Evolutionary conservation across 2,329 filamentous ascomycete genomes (phyloP).

Genomic region (Penicillium corylophilum): DNA sequence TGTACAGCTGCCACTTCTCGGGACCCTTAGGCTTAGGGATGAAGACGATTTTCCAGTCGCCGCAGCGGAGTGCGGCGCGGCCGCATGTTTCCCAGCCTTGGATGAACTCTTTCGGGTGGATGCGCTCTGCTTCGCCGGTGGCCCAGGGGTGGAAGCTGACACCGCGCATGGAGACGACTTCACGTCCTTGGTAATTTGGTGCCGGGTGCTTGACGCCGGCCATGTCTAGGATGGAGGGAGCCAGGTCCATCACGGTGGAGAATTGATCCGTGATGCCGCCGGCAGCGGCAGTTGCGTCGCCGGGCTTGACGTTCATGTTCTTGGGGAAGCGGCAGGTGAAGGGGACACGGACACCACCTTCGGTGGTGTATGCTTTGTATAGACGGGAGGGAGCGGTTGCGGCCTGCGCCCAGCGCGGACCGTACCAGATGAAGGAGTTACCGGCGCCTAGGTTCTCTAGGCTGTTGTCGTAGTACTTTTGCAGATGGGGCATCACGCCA

Average conservation of each 20-base stretch:
- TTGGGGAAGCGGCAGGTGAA: slow-evolving; percentile 50
- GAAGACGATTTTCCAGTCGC: slow-evolving; percentile 59
- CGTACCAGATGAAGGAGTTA: slow-evolving; percentile 62
- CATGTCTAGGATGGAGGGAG: slow-evolving; percentile 47
- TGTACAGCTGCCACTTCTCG: slow-evolving; percentile 59
- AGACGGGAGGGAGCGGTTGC: slow-evolving; percentile 52
- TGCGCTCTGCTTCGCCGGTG: slow-evolving; percentile 32
- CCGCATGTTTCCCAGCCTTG: slow-evolving; percentile 59
- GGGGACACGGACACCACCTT: slow-evolving; percentile 55
- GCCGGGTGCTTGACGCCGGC: slow-evolving; percentile 52
- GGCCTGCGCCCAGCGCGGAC: slow-evolving; percentile 57
- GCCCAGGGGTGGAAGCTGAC: slow-evolving; percentile 48
- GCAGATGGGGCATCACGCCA: slow-evolving; percentile 54
- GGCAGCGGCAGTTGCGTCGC: slow-evolving; percentile 21
- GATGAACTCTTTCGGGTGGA: slow-evolving; percentile 54
- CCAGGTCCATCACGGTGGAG: slow-evolving; percentile 54
- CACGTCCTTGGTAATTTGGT: slow-evolving; percentile 51
- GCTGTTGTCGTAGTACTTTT: slow-evolving; percentile 59
- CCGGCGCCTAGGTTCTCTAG: slow-evolving; percentile 59
- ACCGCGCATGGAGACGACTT: slow-evolving; percentile 54
- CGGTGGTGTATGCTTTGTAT: slow-evolving; percentile 52
- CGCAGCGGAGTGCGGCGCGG: slow-evolving; percentile 55
- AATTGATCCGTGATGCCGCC: slow-evolving; percentile 52
- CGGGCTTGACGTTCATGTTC: slow-evolving; percentile 18
- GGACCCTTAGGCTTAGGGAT: slow-evolving; percentile 57